Conservation (phyloP, 108 stramenopile species). For the Epithemia pelagica region DNA sequence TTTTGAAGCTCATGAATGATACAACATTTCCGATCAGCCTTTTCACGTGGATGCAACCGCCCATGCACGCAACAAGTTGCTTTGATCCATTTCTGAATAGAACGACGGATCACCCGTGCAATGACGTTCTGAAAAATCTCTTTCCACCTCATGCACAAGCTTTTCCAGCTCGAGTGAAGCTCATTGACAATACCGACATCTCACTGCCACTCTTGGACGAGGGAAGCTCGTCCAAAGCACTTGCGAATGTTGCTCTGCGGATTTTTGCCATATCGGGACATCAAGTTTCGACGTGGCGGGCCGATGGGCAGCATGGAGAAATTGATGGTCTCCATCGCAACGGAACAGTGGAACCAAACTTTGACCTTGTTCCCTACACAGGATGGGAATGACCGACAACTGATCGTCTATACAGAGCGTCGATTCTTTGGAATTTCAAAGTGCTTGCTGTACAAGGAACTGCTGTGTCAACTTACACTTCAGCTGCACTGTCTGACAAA, state of each 20-base stretch:
- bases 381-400: no score
- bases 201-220: conserved; percentile 25
- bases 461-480: no score
- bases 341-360: conserved; percentile 33
- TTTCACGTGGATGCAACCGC: conserved; percentile 26
- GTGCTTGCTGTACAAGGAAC: no score
- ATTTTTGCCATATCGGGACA: conserved; percentile 38
- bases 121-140: conserved; percentile 25
- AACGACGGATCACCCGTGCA: conserved; percentile 36
- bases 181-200: conserved; percentile 46
- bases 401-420: no score
- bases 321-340: conserved; percentile 32
- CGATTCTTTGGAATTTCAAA: no score
- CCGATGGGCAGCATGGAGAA: conserved; percentile 27
- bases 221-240: conserved; percentile 13
- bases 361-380: conserved; percentile 30
- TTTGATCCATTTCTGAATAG: conserved; percentile 10
- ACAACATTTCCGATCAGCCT: conserved; percentile 46
- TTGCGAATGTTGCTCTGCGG: conserved; percentile 32
- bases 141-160: conserved; percentile 12
- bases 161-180: conserved; percentile 25
- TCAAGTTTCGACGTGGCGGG: conserved; percentile 37
- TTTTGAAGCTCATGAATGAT: conserved; percentile 36
- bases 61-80: conserved; percentile 24
- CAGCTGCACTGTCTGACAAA: no score